A percentile compares a stretch with the other conserved stretches of the same genome.
These are phyloP conservation scores for Papiliotrema terrestris DNA, from an alignment of 1,284 basidiomycete species.

Conservation along the genomic window DNA sequence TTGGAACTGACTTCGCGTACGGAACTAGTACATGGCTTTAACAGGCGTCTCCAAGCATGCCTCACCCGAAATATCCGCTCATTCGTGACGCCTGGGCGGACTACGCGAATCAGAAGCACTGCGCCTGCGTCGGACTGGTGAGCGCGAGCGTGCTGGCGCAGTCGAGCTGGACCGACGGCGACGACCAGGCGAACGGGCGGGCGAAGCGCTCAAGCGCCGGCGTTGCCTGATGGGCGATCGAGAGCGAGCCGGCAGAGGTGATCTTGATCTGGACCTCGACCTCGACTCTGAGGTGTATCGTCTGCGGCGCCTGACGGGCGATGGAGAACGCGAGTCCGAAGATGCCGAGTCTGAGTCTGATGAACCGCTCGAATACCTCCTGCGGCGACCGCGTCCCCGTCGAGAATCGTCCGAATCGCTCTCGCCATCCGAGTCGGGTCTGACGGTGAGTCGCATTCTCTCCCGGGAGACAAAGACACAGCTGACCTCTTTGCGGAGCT, in stretches of 20 bases:
- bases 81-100: too few relatives aligned
- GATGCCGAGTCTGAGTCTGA: constrained; percentile 31
- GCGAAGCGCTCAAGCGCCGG: background rate
- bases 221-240: background rate
- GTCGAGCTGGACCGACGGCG: background rate
- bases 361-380: constrained; percentile 1
- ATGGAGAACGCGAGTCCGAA: constrained; percentile 13
- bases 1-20: too few relatives aligned
- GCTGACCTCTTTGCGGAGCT: constrained; percentile 4
- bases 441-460: background rate
- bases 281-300: background rate
- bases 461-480: background rate
- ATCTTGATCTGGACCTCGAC: background rate
- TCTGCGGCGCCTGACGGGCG: background rate
- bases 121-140: constrained; percentile 1
- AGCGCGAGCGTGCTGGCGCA: background rate
- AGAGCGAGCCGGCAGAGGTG: background rate
- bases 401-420: background rate
- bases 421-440: constrained; percentile 1
- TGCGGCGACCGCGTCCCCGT: background rate
- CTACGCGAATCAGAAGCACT: background rate
- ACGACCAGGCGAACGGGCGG: background rate
- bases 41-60: too few relatives aligned
- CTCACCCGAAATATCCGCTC: too few relatives aligned
- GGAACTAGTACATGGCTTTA: too few relatives aligned